Percentiles rank a stretch among this genome's conserved stretches.
Evolutionary conservation across 129 eudicot species (phyloP).

Genomic region (Sambucus nigra): DNA sequence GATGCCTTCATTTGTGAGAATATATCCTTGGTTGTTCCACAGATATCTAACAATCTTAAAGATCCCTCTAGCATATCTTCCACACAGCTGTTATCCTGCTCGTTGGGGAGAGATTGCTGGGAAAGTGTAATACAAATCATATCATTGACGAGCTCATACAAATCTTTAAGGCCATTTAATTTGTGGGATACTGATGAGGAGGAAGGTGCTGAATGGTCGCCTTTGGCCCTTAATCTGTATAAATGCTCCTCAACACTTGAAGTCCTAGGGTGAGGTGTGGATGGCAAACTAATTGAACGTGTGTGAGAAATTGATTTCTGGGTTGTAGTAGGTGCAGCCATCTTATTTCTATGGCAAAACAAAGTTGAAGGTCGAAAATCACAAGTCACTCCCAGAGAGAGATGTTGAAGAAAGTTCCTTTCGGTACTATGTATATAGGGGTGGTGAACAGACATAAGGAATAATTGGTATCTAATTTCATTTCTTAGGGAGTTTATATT

Average conservation of each 20-base stretch:
- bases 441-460: no score
- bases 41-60: slow-evolving; percentile 10
- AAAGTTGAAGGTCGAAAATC: no score
- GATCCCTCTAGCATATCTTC: slow-evolving; percentile 13
- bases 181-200: slow-evolving; percentile 1
- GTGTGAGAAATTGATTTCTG: no score
- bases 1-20: slow-evolving; percentile 7
- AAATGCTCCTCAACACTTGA: slow-evolving; percentile 8
- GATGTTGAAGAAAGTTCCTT: no score
- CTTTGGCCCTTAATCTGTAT: slow-evolving; percentile 7
- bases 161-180: slow-evolving; percentile 4
- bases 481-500: no score
- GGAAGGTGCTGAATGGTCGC: slow-evolving; percentile 3
- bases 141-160: slow-evolving; percentile 12
- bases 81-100: neutral
- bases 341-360: no score
- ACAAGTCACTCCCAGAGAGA: no score
- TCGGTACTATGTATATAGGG: no score
- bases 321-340: no score
- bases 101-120: neutral
- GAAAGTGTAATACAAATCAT: slow-evolving; percentile 6
- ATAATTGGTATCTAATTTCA: no score
- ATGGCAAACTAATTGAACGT: no score
- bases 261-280: no score
- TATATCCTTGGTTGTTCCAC: slow-evolving; percentile 7